Base-by-base conservation (phyloP, 805 yeast species). In the Millerago galiae region DNA sequence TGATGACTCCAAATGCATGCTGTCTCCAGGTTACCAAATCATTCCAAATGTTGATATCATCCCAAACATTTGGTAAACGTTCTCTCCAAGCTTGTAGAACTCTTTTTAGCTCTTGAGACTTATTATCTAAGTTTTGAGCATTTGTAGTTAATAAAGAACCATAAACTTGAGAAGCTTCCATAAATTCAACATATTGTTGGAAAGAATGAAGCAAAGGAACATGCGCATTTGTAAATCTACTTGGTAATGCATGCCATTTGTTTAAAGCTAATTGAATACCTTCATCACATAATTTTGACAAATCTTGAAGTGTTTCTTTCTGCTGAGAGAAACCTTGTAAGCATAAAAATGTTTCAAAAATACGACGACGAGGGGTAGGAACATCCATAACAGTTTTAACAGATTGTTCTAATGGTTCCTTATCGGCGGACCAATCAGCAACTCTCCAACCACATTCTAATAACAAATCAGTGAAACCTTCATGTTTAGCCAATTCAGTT, bases 361-460 rank as follows among this genome's bases (percentile, higher is more conserved):
- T 83, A 63, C 93, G 97, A 48, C 99, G 75, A 51, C 99, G 75
- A 2, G 99, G 98, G 0, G 99, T 95, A 4, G 99, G 98, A 21
- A 90, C 96, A 63, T 93, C 99, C 96, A 93, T 89, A 5, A 93
- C 95, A 34, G 95, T 85, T 62, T 89, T 87, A 21, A 93, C 95
- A 1, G 95, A 83, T 56, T 87, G 96, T 57, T 90, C 97, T 31
- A 93, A 68, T 0, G 98, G 93, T 50, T 91, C 98, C 49, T 90
- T 75, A 56, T 95, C 99, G 8, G 95, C 81, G 46, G 82, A 83
- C 99, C 99, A 93, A 57, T 93, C 98, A 8, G 99, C 97, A 32
- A 93, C 95, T 56, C 99, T 74, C 99, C 99, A 93, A 31, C 98
- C 99, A 72, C 99, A 95, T 61, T 93, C 99, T n/a, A 93, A 69